These are phyloP conservation scores for Ceratocystiopsis sp. DNA, from an alignment of 2,329 filamentous ascomycete genomes.

Conservation along the genomic window DNA sequence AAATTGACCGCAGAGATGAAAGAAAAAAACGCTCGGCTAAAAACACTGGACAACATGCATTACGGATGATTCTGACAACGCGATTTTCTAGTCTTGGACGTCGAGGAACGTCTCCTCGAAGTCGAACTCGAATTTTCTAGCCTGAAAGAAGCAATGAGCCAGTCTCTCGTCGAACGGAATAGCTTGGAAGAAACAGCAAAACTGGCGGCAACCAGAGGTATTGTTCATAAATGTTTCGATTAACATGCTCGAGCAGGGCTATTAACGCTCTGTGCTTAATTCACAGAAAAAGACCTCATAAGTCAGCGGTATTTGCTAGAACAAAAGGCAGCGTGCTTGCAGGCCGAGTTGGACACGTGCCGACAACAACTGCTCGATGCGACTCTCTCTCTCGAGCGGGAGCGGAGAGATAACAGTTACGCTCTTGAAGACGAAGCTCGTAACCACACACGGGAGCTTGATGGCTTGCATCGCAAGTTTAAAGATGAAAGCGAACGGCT, in stretches of 20 bases:
- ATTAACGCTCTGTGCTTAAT: slow-evolving; percentile 6
- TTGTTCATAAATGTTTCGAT: not conserved
- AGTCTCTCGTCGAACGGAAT: slow-evolving; percentile 49
- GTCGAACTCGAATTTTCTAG: slow-evolving; percentile 59
- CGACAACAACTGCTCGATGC: slow-evolving; percentile 28
- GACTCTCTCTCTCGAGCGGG: slow-evolving; percentile 24
- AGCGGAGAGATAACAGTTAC: slow-evolving; percentile 27
- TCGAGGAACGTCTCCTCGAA: slow-evolving; percentile 56
- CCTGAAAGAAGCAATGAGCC: slow-evolving; percentile 56
- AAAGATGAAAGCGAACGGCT: slow-evolving; percentile 39
- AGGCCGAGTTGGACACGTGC: slow-evolving; percentile 42
- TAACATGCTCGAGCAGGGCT: too few species aligned
- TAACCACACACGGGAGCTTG: slow-evolving; percentile 36
- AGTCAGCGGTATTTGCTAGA: slow-evolving; percentile 27
- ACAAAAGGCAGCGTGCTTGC: slow-evolving; percentile 31
- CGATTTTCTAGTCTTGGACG: slow-evolving; percentile 55
- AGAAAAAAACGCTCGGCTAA: slow-evolving; percentile 22
- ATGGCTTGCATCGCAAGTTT: slow-evolving; percentile 33
- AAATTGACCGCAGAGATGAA: slow-evolving; percentile 7
- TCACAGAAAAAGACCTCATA: slow-evolving; percentile 31
- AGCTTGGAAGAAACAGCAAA: slow-evolving; percentile 58
- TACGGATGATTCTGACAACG: slow-evolving; percentile 56
- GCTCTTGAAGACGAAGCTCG: slow-evolving; percentile 37
- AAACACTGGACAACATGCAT: slow-evolving; percentile 15
- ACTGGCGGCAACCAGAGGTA: slow-evolving; percentile 59